phyloP scores from a whole-genome alignment of 306 rosid species.

The Rosa multiflora region DNA sequence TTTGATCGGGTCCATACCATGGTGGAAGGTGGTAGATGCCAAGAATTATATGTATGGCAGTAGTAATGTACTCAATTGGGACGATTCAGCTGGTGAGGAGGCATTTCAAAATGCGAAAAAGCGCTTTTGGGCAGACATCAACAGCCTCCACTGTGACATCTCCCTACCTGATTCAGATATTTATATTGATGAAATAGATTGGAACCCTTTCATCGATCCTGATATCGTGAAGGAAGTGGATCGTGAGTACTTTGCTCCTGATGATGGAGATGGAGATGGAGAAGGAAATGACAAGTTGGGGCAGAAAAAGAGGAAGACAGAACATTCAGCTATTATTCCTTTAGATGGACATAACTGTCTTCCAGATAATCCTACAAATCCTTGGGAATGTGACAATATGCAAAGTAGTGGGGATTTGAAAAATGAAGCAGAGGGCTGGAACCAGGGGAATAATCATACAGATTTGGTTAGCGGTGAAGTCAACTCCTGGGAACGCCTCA shows the following conservation, averaged over 20 bases:
- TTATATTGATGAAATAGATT: constrained; percentile 63
- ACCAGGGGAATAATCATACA: constrained; percentile 29
- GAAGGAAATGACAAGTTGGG: constrained; percentile 25
- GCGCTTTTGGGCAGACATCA: constrained; percentile 60
- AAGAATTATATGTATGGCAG: constrained; percentile 47
- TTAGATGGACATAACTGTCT: constrained; percentile 26
- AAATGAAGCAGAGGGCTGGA: constrained; percentile 28
- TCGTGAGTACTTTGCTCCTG: constrained; percentile 38
- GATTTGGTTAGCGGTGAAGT: constrained; percentile 24
- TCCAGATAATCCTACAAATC: constrained; percentile 13
- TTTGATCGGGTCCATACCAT: constrained; percentile 57
- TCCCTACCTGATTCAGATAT: constrained; percentile 52
- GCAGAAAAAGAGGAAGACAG: constrained; percentile 45
- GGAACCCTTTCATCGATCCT: constrained; percentile 63
- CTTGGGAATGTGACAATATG: constrained; percentile 42
- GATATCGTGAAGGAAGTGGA: constrained; percentile 68
- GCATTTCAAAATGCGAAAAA: constrained; percentile 74
- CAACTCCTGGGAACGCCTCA: constrained; percentile 51
- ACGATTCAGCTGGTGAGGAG: constrained; percentile 72
- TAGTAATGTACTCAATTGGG: constrained; percentile 56
- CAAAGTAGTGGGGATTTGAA: constrained; percentile 17
- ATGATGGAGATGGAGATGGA: constrained; percentile 56
- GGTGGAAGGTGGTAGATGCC: constrained; percentile 73
- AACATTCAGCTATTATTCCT: constrained; percentile 29
- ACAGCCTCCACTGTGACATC: constrained; percentile 42